Percentiles rank a stretch among this genome's conserved stretches.
These are phyloP conservation scores for Calonectria fujianensis DNA, from an alignment of 2,329 filamentous ascomycete species.

Conservation along the genomic window DNA sequence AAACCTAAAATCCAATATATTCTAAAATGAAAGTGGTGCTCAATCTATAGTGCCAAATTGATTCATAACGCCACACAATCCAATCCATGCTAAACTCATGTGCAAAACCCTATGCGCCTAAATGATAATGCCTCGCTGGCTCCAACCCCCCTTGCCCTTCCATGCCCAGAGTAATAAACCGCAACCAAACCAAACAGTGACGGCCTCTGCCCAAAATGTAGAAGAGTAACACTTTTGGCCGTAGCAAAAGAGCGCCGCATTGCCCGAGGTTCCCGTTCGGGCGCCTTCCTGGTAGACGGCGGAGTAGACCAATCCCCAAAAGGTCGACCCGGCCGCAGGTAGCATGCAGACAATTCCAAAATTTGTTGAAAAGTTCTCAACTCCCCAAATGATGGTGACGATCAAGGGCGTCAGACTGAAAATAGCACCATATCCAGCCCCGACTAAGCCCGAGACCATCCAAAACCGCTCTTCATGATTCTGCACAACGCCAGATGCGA, in stretches of 20 bases:
- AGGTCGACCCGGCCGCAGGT: slow-evolving; percentile 88
- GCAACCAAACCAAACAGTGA: slow-evolving; percentile 86
- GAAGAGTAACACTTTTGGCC: slow-evolving; percentile 86
- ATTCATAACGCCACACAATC: slow-evolving; percentile 3
- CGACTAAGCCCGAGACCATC: slow-evolving; percentile 88
- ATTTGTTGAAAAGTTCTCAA: slow-evolving; percentile 98
- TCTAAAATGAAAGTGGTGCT: slow-evolving; percentile 2
- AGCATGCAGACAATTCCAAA: slow-evolving; percentile 97
- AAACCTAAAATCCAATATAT: neutral
- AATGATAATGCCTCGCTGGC: slow-evolving; percentile 82
- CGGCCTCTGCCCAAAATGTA: slow-evolving; percentile 91
- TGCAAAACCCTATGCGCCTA: slow-evolving; percentile 49
- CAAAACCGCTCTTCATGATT: slow-evolving; percentile 87
- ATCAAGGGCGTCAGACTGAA: slow-evolving; percentile 94
- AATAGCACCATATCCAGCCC: slow-evolving; percentile 93
- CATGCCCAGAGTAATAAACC: slow-evolving; percentile 85
- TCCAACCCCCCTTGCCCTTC: slow-evolving; percentile 87
- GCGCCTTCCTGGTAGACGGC: slow-evolving; percentile 84
- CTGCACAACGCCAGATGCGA: slow-evolving; percentile 85
- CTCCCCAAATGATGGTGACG: slow-evolving; percentile 97
- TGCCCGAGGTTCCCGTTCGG: slow-evolving; percentile 57
- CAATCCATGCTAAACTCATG: neutral
- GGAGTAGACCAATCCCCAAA: slow-evolving; percentile 95
- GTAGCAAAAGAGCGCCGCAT: slow-evolving; percentile 81
- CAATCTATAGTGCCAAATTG: slow-evolving; percentile 12